Evolutionary conservation across 169 alveolate species (phyloP), one percentile per base, ranked within the genome.

Genomic region (Plasmodium chabaudi): DNA sequence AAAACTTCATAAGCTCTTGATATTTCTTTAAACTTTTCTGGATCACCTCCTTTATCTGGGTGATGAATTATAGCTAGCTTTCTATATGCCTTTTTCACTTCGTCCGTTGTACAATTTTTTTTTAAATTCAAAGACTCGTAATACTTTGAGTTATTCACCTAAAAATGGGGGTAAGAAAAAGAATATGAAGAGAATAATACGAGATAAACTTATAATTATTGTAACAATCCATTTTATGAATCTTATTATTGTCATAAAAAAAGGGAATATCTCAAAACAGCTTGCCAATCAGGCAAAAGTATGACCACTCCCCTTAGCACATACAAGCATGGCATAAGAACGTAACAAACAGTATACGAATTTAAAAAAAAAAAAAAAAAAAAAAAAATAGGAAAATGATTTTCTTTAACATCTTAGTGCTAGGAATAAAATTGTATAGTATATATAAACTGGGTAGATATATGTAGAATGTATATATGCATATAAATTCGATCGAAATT

Each of bases 1-100:
- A 99, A 93, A 23, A 97, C 97, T 93, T 99, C 99, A 87, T 98
- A 97, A 44, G 99, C 99, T 69, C 98, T 94, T 49, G 99, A 94
- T 59, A 99, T 93, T 88, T 98, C 99, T 88, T 97, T 96, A 95
- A 98, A 98, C 94, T 95, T 96, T 91, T 97, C 99, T 7, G 98
- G 99, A 93, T 97, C 99, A 47, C 99, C 99, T 17, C 99, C 99
- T 94, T 98, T 98, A 93, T 98, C 99, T 17, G 99, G 99, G 92
- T 98, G 99, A 93, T 96, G 98, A 87, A 95, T 97, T 17, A 97
- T 95, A 10, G 99, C 99, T 25, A 97, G 94, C 90, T 97, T 97
- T 55, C 99, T 93, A 95, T 95, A 98, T 4, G 99, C 98, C 94
- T 98, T 98, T 88, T 98, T 98, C 57, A 98, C 97, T 21, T 97